Conservation (phyloP, 2,329 filamentous ascomycete species). For the Cercospora sojina region DNA sequence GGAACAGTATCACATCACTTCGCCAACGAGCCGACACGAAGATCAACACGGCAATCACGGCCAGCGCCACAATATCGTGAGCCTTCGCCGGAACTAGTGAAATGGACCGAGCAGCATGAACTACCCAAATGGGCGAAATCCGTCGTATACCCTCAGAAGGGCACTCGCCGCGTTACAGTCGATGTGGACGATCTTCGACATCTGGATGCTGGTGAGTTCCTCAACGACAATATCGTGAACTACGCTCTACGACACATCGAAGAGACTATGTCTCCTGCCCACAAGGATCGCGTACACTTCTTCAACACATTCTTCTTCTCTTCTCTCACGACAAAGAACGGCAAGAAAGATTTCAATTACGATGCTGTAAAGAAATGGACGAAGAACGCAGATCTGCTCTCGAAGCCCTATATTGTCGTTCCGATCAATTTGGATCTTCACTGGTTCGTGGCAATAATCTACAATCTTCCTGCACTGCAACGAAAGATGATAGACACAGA, state of each 20-base stretch:
- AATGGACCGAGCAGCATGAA: slow-evolving; percentile 31
- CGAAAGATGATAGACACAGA: slow-evolving; percentile 16
- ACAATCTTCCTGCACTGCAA: slow-evolving; percentile 67
- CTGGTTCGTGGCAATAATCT: slow-evolving; percentile 96
- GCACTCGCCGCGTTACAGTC: slow-evolving; percentile 60
- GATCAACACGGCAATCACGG: slow-evolving; percentile 26
- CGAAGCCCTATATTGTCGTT: slow-evolving; percentile 83
- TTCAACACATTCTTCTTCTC: slow-evolving; percentile 94
- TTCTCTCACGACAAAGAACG: slow-evolving; percentile 61
- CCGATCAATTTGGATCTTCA: slow-evolving; percentile 83
- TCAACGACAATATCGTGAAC: slow-evolving; percentile 90
- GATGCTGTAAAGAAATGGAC: slow-evolving; percentile 86
- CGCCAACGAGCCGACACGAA: slow-evolving; percentile 4
- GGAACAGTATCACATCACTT: background rate
- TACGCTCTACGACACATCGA: slow-evolving; percentile 69
- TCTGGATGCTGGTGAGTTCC: slow-evolving; percentile 77
- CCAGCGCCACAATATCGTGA: slow-evolving; percentile 6
- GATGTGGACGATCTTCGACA: slow-evolving; percentile 71
- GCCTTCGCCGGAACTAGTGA: slow-evolving; percentile 17
- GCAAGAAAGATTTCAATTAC: slow-evolving; percentile 69
- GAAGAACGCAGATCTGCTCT: slow-evolving; percentile 71
- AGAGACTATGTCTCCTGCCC: slow-evolving; percentile 34
- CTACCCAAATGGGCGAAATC: slow-evolving; percentile 42
- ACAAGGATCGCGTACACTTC: slow-evolving; percentile 67
- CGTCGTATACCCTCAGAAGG: slow-evolving; percentile 62